Conservation (phyloP, 106 monocot genomes). For the Dioscorea zingiberensis region DNA sequence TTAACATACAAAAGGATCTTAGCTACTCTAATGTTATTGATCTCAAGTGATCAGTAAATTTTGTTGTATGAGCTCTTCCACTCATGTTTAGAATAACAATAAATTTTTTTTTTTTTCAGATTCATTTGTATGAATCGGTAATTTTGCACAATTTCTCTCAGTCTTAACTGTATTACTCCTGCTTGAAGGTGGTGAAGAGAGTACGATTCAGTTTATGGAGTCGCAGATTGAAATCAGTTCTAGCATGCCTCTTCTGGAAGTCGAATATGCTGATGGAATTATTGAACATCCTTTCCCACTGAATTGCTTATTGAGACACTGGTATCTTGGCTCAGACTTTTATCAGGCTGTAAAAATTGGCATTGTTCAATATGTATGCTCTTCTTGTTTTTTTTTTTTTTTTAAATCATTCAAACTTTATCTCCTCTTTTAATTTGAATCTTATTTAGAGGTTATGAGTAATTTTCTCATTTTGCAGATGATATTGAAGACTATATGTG, state of each 20-base stretch:
- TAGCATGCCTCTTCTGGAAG: conserved; percentile 67
- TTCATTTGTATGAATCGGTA: too few relatives aligned
- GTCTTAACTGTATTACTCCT: background rate
- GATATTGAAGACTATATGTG: conserved; percentile 96
- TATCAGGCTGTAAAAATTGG: conserved; percentile 97
- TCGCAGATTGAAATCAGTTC: conserved; percentile 36
- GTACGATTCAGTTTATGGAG: conserved; percentile 90
- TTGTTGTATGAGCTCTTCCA: too few relatives aligned
- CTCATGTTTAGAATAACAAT: too few relatives aligned
- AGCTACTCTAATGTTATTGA: too few relatives aligned
- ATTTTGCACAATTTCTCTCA: too few relatives aligned
- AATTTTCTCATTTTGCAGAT: conserved; percentile 45
- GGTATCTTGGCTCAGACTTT: conserved; percentile 87
- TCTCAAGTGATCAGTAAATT: too few relatives aligned
- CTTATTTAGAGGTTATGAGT: background rate
- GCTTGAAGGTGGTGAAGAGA: conserved; percentile 80
- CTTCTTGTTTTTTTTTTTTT: conserved; percentile 5
- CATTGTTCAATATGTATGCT: conserved; percentile 97
- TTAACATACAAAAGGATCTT: too few relatives aligned
- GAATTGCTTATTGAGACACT: conserved; percentile 67
- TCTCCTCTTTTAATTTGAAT: background rate
- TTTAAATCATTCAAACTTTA: background rate
- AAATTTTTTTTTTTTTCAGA: too few relatives aligned
- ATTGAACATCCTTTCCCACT: conserved; percentile 95
- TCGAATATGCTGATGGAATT: conserved; percentile 55